Percentiles rank a stretch among this genome's conserved stretches.
Conservation (phyloP, 2,329 filamentous ascomycete genomes). For the Chlorencoelia australis region DNA sequence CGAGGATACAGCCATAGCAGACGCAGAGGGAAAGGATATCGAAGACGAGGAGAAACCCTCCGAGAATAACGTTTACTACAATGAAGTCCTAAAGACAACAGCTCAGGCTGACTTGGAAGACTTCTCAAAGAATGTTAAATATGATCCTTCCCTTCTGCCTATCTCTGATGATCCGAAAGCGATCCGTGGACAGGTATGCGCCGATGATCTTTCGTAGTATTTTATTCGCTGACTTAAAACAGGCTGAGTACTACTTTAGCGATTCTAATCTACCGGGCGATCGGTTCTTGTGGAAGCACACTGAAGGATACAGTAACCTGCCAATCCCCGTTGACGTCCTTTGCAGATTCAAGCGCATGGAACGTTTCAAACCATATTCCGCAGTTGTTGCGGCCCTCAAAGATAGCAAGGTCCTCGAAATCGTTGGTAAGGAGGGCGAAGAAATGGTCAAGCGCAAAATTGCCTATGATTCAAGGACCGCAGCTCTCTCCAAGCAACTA, state of each 20-base stretch:
- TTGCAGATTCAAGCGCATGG: slow-evolving; percentile 90
- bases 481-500: slow-evolving; percentile 55
- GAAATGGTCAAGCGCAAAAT: slow-evolving; percentile 70
- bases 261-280: slow-evolving; percentile 84
- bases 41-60: slow-evolving; percentile 9
- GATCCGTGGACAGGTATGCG: slow-evolving; percentile 54
- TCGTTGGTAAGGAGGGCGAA: slow-evolving; percentile 63
- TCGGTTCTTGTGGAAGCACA: slow-evolving; percentile 72
- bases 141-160: slow-evolving; percentile 42
- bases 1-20: slow-evolving; percentile 5
- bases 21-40: slow-evolving; percentile 3
- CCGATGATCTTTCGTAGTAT: neutral
- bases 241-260: slow-evolving; percentile 96
- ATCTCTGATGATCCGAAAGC: slow-evolving; percentile 52
- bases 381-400: slow-evolving; percentile 76
- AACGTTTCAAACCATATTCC: slow-evolving; percentile 79
- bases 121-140: slow-evolving; percentile 38
- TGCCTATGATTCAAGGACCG: slow-evolving; percentile 47
- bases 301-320: slow-evolving; percentile 71
- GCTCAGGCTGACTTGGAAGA: slow-evolving; percentile 21
- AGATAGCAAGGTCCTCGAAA: slow-evolving; percentile 61
- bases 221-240: slow-evolving; percentile 9
- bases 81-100: slow-evolving; percentile 19
- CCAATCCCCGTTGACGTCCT: slow-evolving; percentile 70
- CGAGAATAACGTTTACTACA: too few species aligned